Conservation (phyloP, 176 grass and related monocot genomes). For the Otatea glauca region DNA sequence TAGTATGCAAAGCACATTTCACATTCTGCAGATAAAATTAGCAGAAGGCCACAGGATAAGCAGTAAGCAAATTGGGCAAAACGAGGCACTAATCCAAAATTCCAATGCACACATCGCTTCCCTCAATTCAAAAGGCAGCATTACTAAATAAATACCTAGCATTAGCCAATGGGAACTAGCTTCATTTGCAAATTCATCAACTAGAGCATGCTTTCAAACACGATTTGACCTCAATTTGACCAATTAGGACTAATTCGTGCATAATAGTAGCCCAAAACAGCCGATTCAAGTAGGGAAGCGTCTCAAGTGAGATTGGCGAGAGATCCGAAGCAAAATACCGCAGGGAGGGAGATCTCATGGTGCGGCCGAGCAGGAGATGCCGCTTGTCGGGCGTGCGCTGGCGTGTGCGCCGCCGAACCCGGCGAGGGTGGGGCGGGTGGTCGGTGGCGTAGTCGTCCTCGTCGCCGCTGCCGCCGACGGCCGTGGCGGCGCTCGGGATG, state of each 20-base stretch:
- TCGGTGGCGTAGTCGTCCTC: conserved; percentile 65
- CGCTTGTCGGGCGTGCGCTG: conserved; percentile 36
- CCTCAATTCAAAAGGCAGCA: conserved; percentile 2
- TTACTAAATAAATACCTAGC: conserved; percentile 26
- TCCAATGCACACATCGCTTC: background rate
- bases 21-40: too few species aligned
- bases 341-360: conserved; percentile 93
- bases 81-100: background rate
- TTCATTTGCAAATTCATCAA: too few species aligned
- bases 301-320: too few species aligned
- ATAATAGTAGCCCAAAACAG: background rate
- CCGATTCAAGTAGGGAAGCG: conserved; percentile 32
- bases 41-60: too few species aligned
- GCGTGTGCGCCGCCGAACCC: conserved; percentile 56
- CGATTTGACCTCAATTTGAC: too few species aligned
- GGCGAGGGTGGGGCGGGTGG: conserved; percentile 39
- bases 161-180: background rate
- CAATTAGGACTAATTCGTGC: conserved; percentile 34
- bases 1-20: too few species aligned
- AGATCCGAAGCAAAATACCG: conserved; percentile 67
- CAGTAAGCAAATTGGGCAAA: conserved; percentile 45
- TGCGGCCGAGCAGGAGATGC: conserved; percentile 70
- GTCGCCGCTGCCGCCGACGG: conserved; percentile 72
- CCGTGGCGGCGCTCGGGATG: conserved; percentile 75
- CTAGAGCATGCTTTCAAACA: conserved; percentile 1